Conservation (phyloP, 1,284 basidiomycete genomes). For the Sparassis latifolia region DNA sequence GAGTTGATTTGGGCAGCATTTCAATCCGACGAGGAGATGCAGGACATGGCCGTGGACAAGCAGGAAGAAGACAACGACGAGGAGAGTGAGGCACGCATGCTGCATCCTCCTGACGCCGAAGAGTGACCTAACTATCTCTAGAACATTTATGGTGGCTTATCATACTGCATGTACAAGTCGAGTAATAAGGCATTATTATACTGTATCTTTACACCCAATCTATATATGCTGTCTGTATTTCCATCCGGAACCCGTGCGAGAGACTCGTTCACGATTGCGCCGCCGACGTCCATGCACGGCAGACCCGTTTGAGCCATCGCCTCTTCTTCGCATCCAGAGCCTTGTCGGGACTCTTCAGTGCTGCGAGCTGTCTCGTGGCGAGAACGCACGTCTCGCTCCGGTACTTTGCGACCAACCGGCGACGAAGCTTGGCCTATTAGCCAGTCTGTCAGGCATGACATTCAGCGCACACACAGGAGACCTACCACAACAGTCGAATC, state of each 20-base stretch:
- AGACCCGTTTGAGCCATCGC: slow-evolving; percentile 27
- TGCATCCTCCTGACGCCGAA: slow-evolving; percentile 5
- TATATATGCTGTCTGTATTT: no score
- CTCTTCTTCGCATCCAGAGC: slow-evolving; percentile 21
- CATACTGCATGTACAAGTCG: neutral
- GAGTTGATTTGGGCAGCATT: slow-evolving; percentile 18
- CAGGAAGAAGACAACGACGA: slow-evolving; percentile 13
- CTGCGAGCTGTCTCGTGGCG: slow-evolving; percentile 37
- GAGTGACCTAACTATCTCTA: neutral
- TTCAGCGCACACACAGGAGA: neutral
- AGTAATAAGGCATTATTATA: neutral
- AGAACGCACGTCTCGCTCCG: slow-evolving; percentile 50
- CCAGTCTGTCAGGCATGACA: neutral
- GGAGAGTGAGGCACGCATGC: slow-evolving; percentile 11
- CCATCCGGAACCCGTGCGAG: no score
- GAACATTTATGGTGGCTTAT: neutral
- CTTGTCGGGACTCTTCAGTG: slow-evolving; percentile 19
- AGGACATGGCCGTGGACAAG: neutral
- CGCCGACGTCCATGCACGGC: slow-evolving; percentile 20
- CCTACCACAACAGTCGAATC: slow-evolving; percentile 9
- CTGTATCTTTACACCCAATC: neutral
- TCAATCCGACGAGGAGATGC: slow-evolving; percentile 12
- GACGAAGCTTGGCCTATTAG: slow-evolving; percentile 33
- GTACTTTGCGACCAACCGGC: slow-evolving; percentile 40
- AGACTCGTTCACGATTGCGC: neutral